A percentile compares a stretch with the other conserved stretches of the same genome.
phyloP scores from a whole-genome alignment of 371 early-diverging fungal genomes.

The Haplosporangium sp. region DNA sequence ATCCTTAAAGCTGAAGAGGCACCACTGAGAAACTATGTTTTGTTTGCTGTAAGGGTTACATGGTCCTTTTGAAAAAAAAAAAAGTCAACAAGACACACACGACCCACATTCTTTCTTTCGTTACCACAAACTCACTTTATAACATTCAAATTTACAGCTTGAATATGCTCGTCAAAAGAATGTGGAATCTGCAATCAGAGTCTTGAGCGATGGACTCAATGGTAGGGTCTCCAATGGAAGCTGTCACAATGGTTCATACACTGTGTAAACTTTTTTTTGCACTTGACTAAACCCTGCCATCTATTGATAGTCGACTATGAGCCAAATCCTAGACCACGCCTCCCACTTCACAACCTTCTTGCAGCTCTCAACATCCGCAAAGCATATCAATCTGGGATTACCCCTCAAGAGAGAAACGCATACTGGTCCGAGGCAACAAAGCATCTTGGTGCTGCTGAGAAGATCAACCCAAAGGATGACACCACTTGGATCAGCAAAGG shows the following conservation, averaged over 20 bases:
- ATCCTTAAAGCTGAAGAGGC: conserved; percentile 83
- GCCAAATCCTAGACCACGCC: conserved; percentile 67
- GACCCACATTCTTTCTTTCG: background rate
- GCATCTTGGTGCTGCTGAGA: conserved; percentile 73
- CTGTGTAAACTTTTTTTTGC: background rate
- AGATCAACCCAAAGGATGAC: conserved; percentile 77
- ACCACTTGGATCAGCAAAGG: conserved; percentile 81
- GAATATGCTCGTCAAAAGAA: conserved; percentile 82
- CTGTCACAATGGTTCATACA: background rate
- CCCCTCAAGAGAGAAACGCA: conserved; percentile 53
- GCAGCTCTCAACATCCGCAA: conserved; percentile 77
- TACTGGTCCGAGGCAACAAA: conserved; percentile 63
- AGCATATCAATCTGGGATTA: conserved; percentile 59
- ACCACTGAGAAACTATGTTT: conserved; percentile 77
- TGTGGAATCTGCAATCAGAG: conserved; percentile 69
- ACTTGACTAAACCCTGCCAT: background rate
- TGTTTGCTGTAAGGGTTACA: conserved; percentile 74
- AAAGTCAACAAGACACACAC: background rate
- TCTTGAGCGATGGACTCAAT: conserved; percentile 71
- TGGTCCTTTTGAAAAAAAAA: background rate
- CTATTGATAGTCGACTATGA: conserved; percentile 39
- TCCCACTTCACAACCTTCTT: conserved; percentile 73
- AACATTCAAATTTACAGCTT: conserved; percentile 57
- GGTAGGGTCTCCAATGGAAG: conserved; percentile 21
- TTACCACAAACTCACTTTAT: too few relatives aligned